Evolutionary conservation across 345 rosid genomes (phyloP).

Genomic region (Turritis glabra): DNA sequence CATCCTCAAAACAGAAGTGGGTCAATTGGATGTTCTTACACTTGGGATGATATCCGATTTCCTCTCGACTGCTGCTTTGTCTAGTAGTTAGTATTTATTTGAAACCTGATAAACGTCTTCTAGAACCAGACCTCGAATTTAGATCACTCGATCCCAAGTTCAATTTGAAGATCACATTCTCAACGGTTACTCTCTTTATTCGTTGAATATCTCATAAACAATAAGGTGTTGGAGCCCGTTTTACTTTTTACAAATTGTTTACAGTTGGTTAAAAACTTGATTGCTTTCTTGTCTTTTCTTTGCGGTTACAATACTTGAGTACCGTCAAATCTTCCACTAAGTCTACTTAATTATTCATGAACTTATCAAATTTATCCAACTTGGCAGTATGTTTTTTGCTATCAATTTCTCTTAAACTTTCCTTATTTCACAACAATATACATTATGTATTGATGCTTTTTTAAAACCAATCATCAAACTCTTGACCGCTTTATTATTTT

Average conservation of each 20-base stretch:
- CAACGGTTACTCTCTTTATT: background rate
- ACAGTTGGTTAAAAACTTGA: background rate
- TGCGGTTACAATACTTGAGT: conserved; percentile 2
- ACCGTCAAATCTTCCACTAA: background rate
- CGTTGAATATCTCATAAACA: background rate
- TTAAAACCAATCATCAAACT: conserved; percentile 28
- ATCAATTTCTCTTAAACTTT: background rate
- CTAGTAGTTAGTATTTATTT: background rate
- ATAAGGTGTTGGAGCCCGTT: background rate
- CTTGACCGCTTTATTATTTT: conserved; percentile 24
- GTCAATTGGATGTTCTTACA: too few species aligned
- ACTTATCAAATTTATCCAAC: background rate
- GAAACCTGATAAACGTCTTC: background rate
- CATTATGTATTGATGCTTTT: conserved; percentile 18
- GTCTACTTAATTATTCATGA: conserved; percentile 8
- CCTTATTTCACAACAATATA: background rate
- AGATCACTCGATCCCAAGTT: background rate
- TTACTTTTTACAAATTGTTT: background rate
- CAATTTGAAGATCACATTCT: background rate
- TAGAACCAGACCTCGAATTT: background rate
- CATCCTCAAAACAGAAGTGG: too few species aligned
- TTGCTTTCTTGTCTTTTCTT: background rate
- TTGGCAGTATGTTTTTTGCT: too few species aligned
- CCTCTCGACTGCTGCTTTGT: too few species aligned
- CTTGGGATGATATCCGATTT: too few species aligned